phyloP scores from a whole-genome alignment of 1,139 yeast genomes.

The Debaryomyces sp. region DNA sequence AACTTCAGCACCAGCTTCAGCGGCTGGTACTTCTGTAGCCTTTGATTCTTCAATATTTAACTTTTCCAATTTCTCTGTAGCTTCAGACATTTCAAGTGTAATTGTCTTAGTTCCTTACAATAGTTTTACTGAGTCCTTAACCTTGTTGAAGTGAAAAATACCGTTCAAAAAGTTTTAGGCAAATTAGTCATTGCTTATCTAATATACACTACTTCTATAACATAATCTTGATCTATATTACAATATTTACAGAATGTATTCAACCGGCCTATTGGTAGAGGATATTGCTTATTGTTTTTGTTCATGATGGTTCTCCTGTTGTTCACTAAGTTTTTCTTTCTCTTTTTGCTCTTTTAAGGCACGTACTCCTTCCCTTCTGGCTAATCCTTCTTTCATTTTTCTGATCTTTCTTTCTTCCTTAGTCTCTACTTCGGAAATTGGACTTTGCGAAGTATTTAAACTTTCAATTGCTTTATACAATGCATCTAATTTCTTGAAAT shows the following conservation, averaged over 20 bases:
- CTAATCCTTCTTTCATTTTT: slow-evolving; percentile 63
- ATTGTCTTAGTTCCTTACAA: not conserved
- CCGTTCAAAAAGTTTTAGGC: not conserved
- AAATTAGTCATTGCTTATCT: slow-evolving; percentile 5
- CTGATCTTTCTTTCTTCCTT: slow-evolving; percentile 62
- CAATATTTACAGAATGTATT: not conserved
- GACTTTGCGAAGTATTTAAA: slow-evolving; percentile 17
- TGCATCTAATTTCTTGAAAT: slow-evolving; percentile 54
- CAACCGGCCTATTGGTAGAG: no score
- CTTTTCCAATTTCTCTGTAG: slow-evolving; percentile 36
- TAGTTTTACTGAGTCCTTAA: not conserved
- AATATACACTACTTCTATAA: not conserved
- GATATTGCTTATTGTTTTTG: not conserved
- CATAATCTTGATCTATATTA: not conserved
- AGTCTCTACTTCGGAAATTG: slow-evolving; percentile 25
- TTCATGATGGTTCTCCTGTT: not conserved
- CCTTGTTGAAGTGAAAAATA: not conserved
- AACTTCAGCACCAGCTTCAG: slow-evolving; percentile 38
- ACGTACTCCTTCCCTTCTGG: slow-evolving; percentile 41
- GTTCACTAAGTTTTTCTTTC: slow-evolving; percentile 14
- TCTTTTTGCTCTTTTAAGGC: slow-evolving; percentile 23
- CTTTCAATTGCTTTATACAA: slow-evolving; percentile 46
- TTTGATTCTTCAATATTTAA: slow-evolving; percentile 31
- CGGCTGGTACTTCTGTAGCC: slow-evolving; percentile 22
- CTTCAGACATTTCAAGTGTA: slow-evolving; percentile 29